Percentiles rank a stretch among this genome's conserved stretches.
Evolutionary conservation across 2,329 filamentous ascomycete species (phyloP).

Genomic region (Coniochaeta sp.): DNA sequence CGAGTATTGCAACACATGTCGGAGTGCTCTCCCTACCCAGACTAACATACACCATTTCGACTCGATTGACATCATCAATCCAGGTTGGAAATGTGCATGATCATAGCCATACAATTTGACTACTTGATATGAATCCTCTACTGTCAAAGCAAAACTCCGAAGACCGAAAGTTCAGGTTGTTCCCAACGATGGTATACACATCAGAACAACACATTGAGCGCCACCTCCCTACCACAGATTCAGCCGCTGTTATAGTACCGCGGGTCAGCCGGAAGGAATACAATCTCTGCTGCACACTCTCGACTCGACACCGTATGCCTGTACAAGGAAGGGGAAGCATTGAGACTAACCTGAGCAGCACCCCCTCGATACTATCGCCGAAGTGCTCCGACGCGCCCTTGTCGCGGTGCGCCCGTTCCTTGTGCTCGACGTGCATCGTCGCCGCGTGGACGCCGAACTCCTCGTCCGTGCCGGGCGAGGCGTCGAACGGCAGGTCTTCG

Average conservation of each 20-base stretch:
- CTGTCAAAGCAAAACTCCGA: too few species aligned
- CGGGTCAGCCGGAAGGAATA: background rate
- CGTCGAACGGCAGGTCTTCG: background rate
- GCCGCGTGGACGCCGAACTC: background rate
- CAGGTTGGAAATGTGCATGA: too few species aligned
- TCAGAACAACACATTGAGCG: background rate
- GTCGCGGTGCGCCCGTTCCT: background rate
- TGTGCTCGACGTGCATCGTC: background rate
- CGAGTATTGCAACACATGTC: too few species aligned
- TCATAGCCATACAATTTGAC: too few species aligned
- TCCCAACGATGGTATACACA: too few species aligned
- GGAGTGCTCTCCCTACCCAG: too few species aligned
- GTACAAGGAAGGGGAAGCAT: background rate
- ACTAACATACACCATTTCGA: too few species aligned
- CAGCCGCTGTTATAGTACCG: background rate
- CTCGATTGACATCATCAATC: too few species aligned
- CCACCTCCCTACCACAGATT: background rate
- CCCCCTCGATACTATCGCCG: background rate
- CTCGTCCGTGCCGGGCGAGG: background rate
- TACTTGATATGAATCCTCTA: too few species aligned
- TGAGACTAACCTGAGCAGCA: background rate
- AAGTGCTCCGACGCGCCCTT: background rate
- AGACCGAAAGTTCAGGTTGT: too few species aligned
- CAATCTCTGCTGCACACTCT: background rate
- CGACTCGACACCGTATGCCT: background rate